These are phyloP conservation scores for Solanum paucissectum DNA, from an alignment of 257 asterid genomes.

Conservation along the genomic window DNA sequence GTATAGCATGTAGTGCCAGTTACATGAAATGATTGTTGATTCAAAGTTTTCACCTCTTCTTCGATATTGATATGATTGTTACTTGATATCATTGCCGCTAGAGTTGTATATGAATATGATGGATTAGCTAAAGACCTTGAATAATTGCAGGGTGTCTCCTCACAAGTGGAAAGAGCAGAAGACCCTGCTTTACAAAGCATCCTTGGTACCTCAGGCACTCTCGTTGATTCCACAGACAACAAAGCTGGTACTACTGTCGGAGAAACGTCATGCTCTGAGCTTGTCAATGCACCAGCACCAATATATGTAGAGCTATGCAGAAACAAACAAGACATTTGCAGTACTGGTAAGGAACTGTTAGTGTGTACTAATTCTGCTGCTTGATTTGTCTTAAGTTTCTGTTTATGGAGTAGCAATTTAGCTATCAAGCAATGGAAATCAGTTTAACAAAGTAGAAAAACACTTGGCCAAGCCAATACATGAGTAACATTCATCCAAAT, in stretches of 20 bases:
- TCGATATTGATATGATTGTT: not conserved
- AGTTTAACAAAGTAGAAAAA: not conserved
- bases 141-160: not conserved
- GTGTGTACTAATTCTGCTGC: not conserved
- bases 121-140: not conserved
- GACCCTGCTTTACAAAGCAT: not conserved
- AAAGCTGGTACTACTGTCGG: not conserved
- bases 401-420: not conserved
- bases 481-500: not conserved
- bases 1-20: not conserved
- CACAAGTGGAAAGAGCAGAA: not conserved
- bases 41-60: not conserved
- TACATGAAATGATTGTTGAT: not conserved
- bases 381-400: not conserved
- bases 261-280: not conserved
- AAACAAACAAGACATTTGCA: not conserved
- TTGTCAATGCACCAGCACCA: not conserved
- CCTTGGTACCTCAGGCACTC: not conserved
- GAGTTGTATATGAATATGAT: not conserved
- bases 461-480: not conserved
- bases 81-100: not conserved
- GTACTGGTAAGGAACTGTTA: not conserved
- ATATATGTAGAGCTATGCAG: not conserved
- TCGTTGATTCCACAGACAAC: not conserved
- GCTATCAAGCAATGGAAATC: not conserved